Percentiles rank a stretch among this genome's conserved stretches.
Conservation (phyloP, 2,329 filamentous ascomycete genomes). For the Remersonia thermophila region DNA sequence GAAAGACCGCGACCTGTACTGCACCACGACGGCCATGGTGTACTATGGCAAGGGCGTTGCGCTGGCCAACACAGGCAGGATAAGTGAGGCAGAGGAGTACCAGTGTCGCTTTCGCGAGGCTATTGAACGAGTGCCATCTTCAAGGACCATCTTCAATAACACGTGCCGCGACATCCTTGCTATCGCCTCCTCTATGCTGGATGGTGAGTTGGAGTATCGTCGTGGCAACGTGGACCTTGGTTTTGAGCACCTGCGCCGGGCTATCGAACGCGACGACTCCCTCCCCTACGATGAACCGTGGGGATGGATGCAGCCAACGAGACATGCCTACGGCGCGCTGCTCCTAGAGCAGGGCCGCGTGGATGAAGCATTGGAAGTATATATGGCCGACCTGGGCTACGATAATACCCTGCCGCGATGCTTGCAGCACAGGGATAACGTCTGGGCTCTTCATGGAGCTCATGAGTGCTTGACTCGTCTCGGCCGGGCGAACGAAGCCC, state of each 20-base stretch:
- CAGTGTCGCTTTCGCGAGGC: constrained; percentile 40
- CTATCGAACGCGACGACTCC: constrained; percentile 47
- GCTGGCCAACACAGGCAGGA: constrained; percentile 42
- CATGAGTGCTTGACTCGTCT: constrained; percentile 54
- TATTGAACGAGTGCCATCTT: constrained; percentile 37
- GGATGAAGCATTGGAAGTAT: constrained; percentile 43
- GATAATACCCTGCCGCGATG: constrained; percentile 49
- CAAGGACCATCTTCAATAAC: constrained; percentile 58
- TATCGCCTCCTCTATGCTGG: constrained; percentile 55
- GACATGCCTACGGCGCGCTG: constrained; percentile 59
- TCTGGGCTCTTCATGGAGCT: constrained; percentile 64
- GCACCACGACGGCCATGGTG: constrained; percentile 54
- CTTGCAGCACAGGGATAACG: constrained; percentile 56
- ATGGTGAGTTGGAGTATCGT: constrained; percentile 64
- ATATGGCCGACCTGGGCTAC: constrained; percentile 49
- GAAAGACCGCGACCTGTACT: constrained; percentile 48
- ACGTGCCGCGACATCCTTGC: constrained; percentile 49
- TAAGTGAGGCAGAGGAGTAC: constrained; percentile 42
- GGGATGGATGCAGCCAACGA: constrained; percentile 67
- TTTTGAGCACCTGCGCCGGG: constrained; percentile 44
- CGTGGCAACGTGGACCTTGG: constrained; percentile 43
- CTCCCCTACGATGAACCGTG: constrained; percentile 64
- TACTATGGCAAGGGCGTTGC: constrained; percentile 60
- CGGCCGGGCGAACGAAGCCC: constrained; percentile 31
- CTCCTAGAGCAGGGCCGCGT: constrained; percentile 53